Base-by-base conservation (phyloP, 768 basidiomycete genomes). In the Candolleomyces aberdarensis region DNA sequence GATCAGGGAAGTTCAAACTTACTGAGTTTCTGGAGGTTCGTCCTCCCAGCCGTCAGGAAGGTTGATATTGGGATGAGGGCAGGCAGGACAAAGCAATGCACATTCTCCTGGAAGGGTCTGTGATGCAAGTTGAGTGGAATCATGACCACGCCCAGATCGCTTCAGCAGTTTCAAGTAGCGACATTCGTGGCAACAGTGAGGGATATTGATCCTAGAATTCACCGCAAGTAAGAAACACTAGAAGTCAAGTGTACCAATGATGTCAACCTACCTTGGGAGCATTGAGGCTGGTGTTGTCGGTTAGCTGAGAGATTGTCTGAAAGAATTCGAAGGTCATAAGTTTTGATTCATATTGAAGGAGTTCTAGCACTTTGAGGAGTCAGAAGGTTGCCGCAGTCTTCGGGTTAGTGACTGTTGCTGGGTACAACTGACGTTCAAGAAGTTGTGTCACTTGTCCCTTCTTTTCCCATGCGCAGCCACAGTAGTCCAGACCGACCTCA, bases 401-500 rank as follows among this genome's bases (percentile, higher is more conserved):
- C 2, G 52, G 52, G 6, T 60, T 46, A 0, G 14, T 48, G 7
- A 62, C 58, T 3, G 67, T 69, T 2, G 68, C 59, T 11, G 71
- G 71, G 47, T 58, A 72, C 0, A 69, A 58, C 2, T 65, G 59
- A 1, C 39, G 15, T 22, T 65, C 62, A 22, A 73, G 64, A 0
- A 74, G 59, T 53, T 73, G 72, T n/a, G 64, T 41, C 15, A 36
- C 8, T 41, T 53, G 52, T 5, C 17, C 26, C 6, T 14, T 53
- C 9, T 32, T 19, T n/a, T 26, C 19, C 14, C 17, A 10, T 14
- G 56, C 47, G 61, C 76, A 78, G 10, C 59, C 66, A 57, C 76
- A 78, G 59, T 68, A 77, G 58, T 72, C 66, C 1, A 77, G 48
- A 3, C 39, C 53, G 13, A 78, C 66, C 1, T 57, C 10, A 51